Evolutionary conservation across 2,329 filamentous ascomycete genomes (phyloP).

Genomic region (Exophiala lecanii-corni): DNA sequence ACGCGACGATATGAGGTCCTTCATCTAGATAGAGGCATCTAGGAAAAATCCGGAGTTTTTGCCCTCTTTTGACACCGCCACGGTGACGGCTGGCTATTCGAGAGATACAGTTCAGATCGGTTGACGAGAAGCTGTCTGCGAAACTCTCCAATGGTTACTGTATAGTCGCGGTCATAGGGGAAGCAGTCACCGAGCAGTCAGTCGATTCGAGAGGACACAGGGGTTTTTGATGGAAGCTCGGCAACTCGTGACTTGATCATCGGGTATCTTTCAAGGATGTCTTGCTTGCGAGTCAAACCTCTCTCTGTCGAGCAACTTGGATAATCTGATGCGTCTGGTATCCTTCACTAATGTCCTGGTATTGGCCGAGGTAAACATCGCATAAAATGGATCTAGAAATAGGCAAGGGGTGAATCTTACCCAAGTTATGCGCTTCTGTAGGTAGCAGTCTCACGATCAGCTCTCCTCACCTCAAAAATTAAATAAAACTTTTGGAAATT

Average conservation of each 20-base stretch:
- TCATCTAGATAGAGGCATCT: background rate
- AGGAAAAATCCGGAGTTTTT: background rate
- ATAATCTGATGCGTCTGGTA: background rate
- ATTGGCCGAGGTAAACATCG: background rate
- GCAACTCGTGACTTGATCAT: background rate
- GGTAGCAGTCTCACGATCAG: constrained; percentile 6
- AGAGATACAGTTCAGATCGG: background rate
- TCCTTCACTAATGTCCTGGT: background rate
- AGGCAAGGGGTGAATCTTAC: constrained; percentile 3
- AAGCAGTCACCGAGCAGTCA: background rate
- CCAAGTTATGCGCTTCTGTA: constrained; percentile 1
- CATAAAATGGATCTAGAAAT: background rate
- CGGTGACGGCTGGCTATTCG: background rate
- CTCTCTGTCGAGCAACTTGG: background rate
- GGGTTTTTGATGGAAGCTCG: background rate
- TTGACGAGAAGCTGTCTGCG: background rate
- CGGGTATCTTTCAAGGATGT: background rate
- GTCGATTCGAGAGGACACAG: background rate
- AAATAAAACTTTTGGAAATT: constrained; percentile 8
- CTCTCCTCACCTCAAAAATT: constrained; percentile 3
- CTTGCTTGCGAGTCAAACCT: background rate
- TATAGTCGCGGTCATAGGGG: background rate
- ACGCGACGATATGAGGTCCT: background rate
- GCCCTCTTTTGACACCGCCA: background rate
- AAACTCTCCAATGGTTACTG: background rate